Percentiles rank a stretch among this genome's conserved stretches.
These are phyloP conservation scores for Royoungia palumana DNA, from an alignment of 768 basidiomycete species.

Conservation along the genomic window DNA sequence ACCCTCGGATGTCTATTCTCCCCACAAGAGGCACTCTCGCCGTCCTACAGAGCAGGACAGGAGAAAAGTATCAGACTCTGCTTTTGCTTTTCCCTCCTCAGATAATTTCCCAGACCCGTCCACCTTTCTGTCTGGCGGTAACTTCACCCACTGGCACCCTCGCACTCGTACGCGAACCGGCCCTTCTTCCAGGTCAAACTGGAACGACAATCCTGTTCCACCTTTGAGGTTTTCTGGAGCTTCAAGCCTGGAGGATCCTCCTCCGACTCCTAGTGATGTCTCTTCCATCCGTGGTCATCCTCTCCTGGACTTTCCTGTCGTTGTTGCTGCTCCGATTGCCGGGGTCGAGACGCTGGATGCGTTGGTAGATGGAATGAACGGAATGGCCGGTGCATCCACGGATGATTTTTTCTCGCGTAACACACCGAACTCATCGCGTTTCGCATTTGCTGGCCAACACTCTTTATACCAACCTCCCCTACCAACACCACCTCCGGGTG, in stretches of 20 bases:
- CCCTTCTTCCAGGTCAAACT: constrained; percentile 45
- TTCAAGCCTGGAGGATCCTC: constrained; percentile 71
- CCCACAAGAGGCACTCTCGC: constrained; percentile 24
- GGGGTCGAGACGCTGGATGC: constrained; percentile 89
- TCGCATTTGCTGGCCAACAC: constrained; percentile 59
- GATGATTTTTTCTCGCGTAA: constrained; percentile 51
- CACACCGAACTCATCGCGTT: constrained; percentile 48
- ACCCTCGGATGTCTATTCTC: constrained; percentile 7
- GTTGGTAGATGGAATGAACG: constrained; percentile 87
- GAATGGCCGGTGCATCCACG: constrained; percentile 67
- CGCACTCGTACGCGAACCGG: constrained; percentile 58
- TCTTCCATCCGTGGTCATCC: constrained; percentile 15
- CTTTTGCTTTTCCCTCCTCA: constrained; percentile 29
- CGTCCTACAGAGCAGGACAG: constrained; percentile 25
- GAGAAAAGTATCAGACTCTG: constrained; percentile 22
- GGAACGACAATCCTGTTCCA: constrained; percentile 47
- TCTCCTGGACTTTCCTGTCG: constrained; percentile 52
- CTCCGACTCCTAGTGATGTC: constrained; percentile 62
- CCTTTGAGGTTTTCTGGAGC: constrained; percentile 63
- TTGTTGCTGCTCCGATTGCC: constrained; percentile 72
- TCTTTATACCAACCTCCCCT: constrained; percentile 81
- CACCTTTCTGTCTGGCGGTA: constrained; percentile 22
- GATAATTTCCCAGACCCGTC: constrained; percentile 24
- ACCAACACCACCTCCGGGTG: constrained; percentile 78
- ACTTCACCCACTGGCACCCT: constrained; percentile 37